Evolutionary conservation across 306 rosid species (phyloP).

Genomic region (Cyclanthera cordifolia): DNA sequence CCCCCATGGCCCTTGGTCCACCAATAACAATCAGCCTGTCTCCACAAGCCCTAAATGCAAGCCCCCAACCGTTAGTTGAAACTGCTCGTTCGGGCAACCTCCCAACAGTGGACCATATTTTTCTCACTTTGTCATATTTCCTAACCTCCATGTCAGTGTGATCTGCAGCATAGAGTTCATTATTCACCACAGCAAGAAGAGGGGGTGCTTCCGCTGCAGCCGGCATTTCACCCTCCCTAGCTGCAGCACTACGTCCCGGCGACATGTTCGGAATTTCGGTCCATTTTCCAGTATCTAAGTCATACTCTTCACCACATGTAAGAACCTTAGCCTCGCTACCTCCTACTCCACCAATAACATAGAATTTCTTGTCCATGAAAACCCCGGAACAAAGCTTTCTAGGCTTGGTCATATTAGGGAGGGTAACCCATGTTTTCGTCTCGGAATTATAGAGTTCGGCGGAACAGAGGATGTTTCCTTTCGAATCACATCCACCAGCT

Average conservation of each 20-base stretch:
- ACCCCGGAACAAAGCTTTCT: slow-evolving; percentile 92
- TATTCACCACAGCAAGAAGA: slow-evolving; percentile 69
- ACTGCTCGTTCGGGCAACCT: slow-evolving; percentile 65
- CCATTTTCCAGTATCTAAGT: slow-evolving; percentile 58
- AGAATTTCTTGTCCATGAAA: slow-evolving; percentile 74
- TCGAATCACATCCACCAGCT: slow-evolving; percentile 88
- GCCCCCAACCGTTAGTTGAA: slow-evolving; percentile 95
- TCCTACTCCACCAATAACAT: slow-evolving; percentile 77
- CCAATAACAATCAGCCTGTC: slow-evolving; percentile 75
- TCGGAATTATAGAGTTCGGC: slow-evolving; percentile 81
- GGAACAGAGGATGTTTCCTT: slow-evolving; percentile 50
- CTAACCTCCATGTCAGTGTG: slow-evolving; percentile 79
- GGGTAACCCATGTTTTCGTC: slow-evolving; percentile 53
- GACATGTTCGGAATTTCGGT: slow-evolving; percentile 76
- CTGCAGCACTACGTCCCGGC: slow-evolving; percentile 48
- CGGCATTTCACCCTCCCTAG: slow-evolving; percentile 40
- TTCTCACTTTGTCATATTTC: slow-evolving; percentile 49
- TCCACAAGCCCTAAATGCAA: slow-evolving; percentile 90
- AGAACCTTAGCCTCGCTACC: slow-evolving; percentile 55
- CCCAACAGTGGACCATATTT: slow-evolving; percentile 50
- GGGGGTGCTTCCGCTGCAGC: slow-evolving; percentile 81
- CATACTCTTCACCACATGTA: slow-evolving; percentile 71
- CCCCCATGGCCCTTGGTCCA: slow-evolving; percentile 64
- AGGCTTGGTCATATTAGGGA: slow-evolving; percentile 64
- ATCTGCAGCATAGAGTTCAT: slow-evolving; percentile 74